Base-by-base conservation (phyloP, 179 eudicot species). In the Beta corolliflora region DNA sequence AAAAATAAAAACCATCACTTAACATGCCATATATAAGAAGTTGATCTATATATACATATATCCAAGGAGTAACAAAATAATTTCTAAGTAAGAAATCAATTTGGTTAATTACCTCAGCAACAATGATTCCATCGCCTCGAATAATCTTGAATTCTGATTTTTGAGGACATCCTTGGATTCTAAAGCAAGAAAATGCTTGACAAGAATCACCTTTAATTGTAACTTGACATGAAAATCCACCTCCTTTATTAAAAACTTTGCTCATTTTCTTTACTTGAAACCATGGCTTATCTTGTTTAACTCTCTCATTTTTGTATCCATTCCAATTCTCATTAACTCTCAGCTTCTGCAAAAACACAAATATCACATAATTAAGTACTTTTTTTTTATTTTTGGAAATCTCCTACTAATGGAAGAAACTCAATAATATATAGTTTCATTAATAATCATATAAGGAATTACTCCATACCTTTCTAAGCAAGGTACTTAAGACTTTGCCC, bases 401-500 rank as follows among this genome's bases (percentile, higher is more conserved):
- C 41, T 36, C 41, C 41, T 36, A 36, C 1, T 36, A 36, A 36
- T 36, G 3, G 41, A 36, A 36, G 41, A 36, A 36, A 36, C 41
- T 36, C 41, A 36, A 36, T 2, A 29, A 61, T 6, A 60, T 2
- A n/a, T n/a, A 15, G 13, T 63, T 1, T 23, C 41, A 64, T 65
- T 16, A 31, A 31, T 5, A 65, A 1, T 36, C 31, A 31, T 25
- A 65, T 50, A 36, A 36, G 41, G 41, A 36, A 36, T 36, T 36
- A 36, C 41, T 36, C 41, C 0, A 36, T 87, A 89, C 91, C 91
- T 85, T 89, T 60, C 79, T 19, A 21, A 80, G 67, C 58, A 85
- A 85, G 65, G 89, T 82, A 80, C 79, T 87, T 10, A 89, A 79
- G 59, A 89, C 88, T 53, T 86, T 82, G 59, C 91, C 91, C 54